Conservation (phyloP, 257 asterid genomes). For the Jacaranda mimosifolia region DNA sequence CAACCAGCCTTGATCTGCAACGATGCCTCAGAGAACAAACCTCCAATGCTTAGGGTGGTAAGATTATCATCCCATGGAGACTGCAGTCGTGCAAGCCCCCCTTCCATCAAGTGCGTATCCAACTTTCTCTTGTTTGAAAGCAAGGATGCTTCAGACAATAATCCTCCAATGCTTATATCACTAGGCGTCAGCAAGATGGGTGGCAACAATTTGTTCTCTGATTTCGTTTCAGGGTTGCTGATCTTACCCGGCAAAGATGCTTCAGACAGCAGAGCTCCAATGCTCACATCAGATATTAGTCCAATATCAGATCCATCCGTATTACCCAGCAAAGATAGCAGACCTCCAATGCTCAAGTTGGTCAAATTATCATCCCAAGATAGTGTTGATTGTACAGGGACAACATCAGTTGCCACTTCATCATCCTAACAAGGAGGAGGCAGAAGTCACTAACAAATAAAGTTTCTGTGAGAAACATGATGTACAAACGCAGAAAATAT, state of each 20-base stretch:
- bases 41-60: constrained; percentile 84
- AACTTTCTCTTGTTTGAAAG: constrained; percentile 48
- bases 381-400: constrained; percentile 36
- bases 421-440: constrained; percentile 52
- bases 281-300: constrained; percentile 54
- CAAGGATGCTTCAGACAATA: constrained; percentile 65
- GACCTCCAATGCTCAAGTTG: constrained; percentile 85
- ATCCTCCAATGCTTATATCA: constrained; percentile 63
- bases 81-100: constrained; percentile 35
- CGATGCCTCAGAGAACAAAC: constrained; percentile 76
- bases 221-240: constrained; percentile 33
- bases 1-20: constrained; percentile 55
- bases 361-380: constrained; percentile 86
- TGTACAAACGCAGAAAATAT: constrained; percentile 10
- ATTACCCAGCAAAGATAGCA: constrained; percentile 76
- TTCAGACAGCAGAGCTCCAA: constrained; percentile 58
- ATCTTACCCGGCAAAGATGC: constrained; percentile 57
- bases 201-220: constrained; percentile 46
- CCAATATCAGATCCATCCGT: constrained; percentile 46
- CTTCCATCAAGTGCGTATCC: constrained; percentile 36
- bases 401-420: constrained; percentile 45
- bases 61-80: constrained; percentile 70
- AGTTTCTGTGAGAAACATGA: constrained; percentile 28
- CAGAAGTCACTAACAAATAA: background rate
- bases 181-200: constrained; percentile 52